These are phyloP conservation scores for Candida nitratophila DNA, from an alignment of 805 yeast genomes.

Conservation along the genomic window DNA sequence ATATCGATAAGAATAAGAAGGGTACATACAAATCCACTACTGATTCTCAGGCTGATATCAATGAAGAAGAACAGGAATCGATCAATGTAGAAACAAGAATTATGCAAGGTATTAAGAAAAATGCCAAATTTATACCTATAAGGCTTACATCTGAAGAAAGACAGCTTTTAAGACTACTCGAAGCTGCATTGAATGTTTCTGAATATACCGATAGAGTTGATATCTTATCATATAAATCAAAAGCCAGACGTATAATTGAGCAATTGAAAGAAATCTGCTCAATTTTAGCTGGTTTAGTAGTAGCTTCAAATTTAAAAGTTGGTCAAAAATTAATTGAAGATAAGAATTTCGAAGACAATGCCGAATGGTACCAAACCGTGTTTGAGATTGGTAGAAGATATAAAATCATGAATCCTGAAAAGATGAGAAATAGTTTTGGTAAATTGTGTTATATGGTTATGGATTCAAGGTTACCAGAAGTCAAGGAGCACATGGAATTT, in stretches of 20 bases:
- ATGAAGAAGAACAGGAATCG: conserved; percentile 6
- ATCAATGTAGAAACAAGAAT: conserved; percentile 11
- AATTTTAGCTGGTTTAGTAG: conserved; percentile 69
- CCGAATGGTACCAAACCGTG: conserved; percentile 62
- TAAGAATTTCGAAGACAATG: conserved; percentile 61
- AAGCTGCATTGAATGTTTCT: conserved; percentile 72
- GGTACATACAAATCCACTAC: conserved; percentile 3
- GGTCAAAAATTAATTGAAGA: conserved; percentile 61
- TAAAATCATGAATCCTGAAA: conserved; percentile 79
- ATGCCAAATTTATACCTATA: conserved; percentile 57
- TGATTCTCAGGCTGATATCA: conserved; percentile 9
- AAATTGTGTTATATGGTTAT: conserved; percentile 77
- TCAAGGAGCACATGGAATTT: conserved; percentile 65
- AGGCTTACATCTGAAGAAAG: conserved; percentile 64
- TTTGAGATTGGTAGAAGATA: conserved; percentile 78
- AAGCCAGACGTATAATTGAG: conserved; percentile 62
- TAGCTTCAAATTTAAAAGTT: conserved; percentile 65
- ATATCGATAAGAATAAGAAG: conserved; percentile 1
- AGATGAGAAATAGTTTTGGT: conserved; percentile 73
- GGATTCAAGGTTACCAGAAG: conserved; percentile 74
- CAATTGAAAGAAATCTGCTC: conserved; percentile 75
- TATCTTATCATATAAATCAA: conserved; percentile 57
- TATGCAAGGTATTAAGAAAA: conserved; percentile 32
- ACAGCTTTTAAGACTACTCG: conserved; percentile 55
- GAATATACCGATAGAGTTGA: conserved; percentile 79